Percentiles rank a stretch among this genome's conserved stretches.
Conservation (phyloP, 352 stramenopile species). For the Phytophthora ramorum region DNA sequence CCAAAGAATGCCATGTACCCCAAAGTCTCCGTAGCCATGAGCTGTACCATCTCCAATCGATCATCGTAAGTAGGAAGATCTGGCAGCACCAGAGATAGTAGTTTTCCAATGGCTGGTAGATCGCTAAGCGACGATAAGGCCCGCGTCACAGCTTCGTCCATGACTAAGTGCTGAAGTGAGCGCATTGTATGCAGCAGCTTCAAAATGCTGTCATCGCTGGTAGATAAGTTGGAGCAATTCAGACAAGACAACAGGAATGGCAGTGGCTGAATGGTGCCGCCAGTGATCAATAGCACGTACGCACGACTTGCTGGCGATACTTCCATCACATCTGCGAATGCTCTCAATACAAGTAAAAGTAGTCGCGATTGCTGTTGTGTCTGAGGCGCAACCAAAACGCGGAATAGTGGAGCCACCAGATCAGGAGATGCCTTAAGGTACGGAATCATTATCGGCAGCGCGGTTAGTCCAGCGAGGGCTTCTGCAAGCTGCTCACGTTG, state of each 20-base stretch:
- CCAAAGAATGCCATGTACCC: conserved; percentile 71
- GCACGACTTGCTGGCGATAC: conserved; percentile 49
- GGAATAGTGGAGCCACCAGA: conserved; percentile 61
- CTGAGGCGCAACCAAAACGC: conserved; percentile 56
- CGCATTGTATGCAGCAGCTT: conserved; percentile 56
- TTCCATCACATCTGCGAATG: conserved; percentile 64
- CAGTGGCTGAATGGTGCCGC: conserved; percentile 32
- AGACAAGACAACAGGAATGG: conserved; percentile 61
- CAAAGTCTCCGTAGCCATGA: conserved; percentile 69
- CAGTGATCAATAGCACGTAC: conserved; percentile 42
- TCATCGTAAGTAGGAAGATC: conserved; percentile 22
- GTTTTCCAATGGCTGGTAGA: conserved; percentile 43
- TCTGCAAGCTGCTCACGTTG: conserved; percentile 33
- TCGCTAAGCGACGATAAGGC: conserved; percentile 34
- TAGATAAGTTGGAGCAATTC: conserved; percentile 27
- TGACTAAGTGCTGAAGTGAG: conserved; percentile 62
- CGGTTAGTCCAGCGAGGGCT: conserved; percentile 22
- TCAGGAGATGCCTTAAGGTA: conserved; percentile 36
- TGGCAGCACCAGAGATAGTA: conserved; percentile 33
- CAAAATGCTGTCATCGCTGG: conserved; percentile 27
- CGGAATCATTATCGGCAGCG: conserved; percentile 18
- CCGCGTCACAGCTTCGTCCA: conserved; percentile 51
- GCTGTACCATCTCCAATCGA: conserved; percentile 50
- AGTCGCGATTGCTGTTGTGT: conserved; percentile 35
- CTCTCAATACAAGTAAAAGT: conserved; percentile 46